These are phyloP conservation scores for Phytophthora syringae DNA, from an alignment of 352 stramenopile species.

Conservation along the genomic window DNA sequence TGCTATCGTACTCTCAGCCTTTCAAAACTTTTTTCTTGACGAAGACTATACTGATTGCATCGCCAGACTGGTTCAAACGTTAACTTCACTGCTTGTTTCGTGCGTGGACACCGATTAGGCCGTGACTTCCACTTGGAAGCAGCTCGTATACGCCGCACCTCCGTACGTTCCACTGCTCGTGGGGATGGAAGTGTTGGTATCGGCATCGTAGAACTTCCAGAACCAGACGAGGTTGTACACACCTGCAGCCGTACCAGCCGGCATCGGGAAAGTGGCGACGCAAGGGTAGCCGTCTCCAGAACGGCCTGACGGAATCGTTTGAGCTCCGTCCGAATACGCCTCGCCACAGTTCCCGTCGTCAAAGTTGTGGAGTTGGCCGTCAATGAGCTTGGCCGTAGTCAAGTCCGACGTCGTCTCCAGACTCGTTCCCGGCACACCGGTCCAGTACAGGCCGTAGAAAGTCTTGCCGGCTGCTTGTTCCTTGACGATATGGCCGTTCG, in stretches of 20 bases:
- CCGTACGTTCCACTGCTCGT: slow-evolving; percentile 54
- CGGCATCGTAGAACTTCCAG: slow-evolving; percentile 74
- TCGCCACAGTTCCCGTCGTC: slow-evolving; percentile 73
- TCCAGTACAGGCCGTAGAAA: slow-evolving; percentile 74
- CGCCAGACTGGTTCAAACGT: neutral
- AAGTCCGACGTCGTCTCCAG: slow-evolving; percentile 58
- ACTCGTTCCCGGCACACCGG: slow-evolving; percentile 38
- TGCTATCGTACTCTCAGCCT: neutral
- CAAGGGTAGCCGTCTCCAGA: slow-evolving; percentile 63
- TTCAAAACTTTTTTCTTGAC: slow-evolving; percentile 6
- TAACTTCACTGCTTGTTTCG: too few relatives aligned
- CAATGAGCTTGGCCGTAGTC: slow-evolving; percentile 60
- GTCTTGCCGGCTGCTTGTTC: slow-evolving; percentile 62
- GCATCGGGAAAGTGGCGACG: slow-evolving; percentile 55
- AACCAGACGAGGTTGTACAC: slow-evolving; percentile 78
- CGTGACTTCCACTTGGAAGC: slow-evolving; percentile 65
- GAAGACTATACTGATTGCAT: slow-evolving; percentile 5
- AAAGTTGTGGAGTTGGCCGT: slow-evolving; percentile 71
- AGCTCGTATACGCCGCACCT: slow-evolving; percentile 66
- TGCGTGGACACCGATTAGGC: slow-evolving; percentile 8
- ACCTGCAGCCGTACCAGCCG: slow-evolving; percentile 46
- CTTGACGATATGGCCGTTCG: slow-evolving; percentile 70
- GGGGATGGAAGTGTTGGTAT: slow-evolving; percentile 51
- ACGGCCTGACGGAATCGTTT: slow-evolving; percentile 45
- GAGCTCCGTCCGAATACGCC: slow-evolving; percentile 45